Evolutionary conservation across 2,329 filamentous ascomycete species (phyloP).

Genomic region (Teratosphaeria pseudoeucalypti): DNA sequence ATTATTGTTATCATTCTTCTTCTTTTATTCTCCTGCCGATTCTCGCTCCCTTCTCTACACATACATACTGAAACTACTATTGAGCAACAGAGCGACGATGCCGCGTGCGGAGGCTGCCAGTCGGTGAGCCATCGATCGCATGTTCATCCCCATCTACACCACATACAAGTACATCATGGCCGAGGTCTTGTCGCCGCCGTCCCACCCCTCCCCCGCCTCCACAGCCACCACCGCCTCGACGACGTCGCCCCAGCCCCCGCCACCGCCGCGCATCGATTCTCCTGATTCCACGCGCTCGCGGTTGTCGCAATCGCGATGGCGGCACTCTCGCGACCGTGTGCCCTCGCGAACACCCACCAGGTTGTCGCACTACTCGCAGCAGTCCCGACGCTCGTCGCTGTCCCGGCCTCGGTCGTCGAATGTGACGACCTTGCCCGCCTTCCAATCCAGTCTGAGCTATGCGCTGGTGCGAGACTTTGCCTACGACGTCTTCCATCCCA

Average conservation of each 20-base stretch:
- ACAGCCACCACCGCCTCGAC: constrained; percentile 3
- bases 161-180: constrained; percentile 6
- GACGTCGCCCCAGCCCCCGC: constrained; percentile 1
- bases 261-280: background rate
- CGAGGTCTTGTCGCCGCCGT: constrained; percentile 7
- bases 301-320: background rate
- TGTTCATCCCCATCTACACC: no score
- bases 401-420: constrained; percentile 64
- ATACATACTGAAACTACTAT: no score
- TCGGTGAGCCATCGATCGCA: background rate
- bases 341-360: constrained; percentile 73
- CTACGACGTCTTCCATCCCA: constrained; percentile 68
- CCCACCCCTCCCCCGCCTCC: background rate
- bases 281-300: background rate
- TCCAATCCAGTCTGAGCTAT: constrained; percentile 77
- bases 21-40: background rate
- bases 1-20: no score
- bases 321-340: constrained; percentile 6
- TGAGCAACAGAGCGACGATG: background rate
- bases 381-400: constrained; percentile 47
- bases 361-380: constrained; percentile 65
- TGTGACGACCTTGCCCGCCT: constrained; percentile 68
- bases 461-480: constrained; percentile 94
- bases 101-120: background rate
- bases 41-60: background rate